Conservation (phyloP, 331 rosid genomes). For the Pyracantha coccinea region DNA sequence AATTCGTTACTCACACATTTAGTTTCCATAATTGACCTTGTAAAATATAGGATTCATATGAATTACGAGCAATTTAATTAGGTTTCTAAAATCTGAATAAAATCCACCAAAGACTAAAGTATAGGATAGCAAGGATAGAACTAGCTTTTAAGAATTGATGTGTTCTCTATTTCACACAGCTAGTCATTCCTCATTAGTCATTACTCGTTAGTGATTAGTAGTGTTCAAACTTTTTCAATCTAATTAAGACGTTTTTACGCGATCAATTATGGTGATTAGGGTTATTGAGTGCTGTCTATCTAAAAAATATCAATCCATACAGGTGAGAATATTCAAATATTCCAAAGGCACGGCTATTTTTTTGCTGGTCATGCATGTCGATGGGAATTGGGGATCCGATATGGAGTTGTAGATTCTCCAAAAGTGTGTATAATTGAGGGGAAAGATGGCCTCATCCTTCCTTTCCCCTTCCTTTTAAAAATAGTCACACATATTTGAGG, state of each 20-base stretch:
- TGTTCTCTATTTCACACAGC: neutral
- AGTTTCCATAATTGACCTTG: conserved; percentile 20
- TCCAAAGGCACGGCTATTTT: conserved; percentile 43
- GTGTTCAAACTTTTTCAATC: neutral
- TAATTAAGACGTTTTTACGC: no score
- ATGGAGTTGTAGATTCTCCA: conserved; percentile 42
- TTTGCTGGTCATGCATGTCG: conserved; percentile 23
- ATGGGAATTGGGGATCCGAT: conserved; percentile 14
- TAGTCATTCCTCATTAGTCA: neutral
- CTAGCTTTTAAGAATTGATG: neutral
- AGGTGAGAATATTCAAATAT: conserved; percentile 28
- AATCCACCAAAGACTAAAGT: neutral
- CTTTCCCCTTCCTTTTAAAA: conserved; percentile 13
- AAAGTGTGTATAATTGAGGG: no score
- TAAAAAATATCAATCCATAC: neutral
- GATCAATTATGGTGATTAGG: neutral
- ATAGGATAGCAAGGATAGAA: neutral
- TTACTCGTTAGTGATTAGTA: neutral
- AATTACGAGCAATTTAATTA: neutral
- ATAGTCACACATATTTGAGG: conserved; percentile 19
- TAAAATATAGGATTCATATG: neutral
- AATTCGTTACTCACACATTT: neutral
- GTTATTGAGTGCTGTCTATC: conserved; percentile 5
- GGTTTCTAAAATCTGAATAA: neutral
- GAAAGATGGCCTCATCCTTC: conserved; percentile 19